Conservation (phyloP, 257 asterid species). For the Fraxinus quadrangulata region DNA sequence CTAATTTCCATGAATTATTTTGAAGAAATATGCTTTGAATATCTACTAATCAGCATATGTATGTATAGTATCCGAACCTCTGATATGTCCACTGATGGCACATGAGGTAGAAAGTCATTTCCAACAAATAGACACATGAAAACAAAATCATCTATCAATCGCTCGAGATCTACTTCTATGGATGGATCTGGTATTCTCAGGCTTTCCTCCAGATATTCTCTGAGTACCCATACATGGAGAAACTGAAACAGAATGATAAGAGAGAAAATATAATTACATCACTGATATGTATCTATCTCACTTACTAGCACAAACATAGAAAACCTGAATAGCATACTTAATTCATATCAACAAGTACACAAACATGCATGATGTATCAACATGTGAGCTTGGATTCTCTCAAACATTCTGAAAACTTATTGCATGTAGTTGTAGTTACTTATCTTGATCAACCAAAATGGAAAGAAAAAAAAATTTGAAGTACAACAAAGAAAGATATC, state of each 20-base stretch:
- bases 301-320: constrained; percentile 8
- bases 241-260: constrained; percentile 39
- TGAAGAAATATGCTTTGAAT: constrained; percentile 12
- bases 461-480: not conserved
- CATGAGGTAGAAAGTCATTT: constrained; percentile 71
- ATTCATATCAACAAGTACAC: not conserved
- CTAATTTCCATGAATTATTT: not conserved
- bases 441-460: not conserved
- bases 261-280: not conserved
- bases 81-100: constrained; percentile 62
- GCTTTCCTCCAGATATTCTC: constrained; percentile 53
- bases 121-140: constrained; percentile 69
- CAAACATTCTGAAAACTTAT: not conserved
- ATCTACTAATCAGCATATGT: constrained; percentile 14
- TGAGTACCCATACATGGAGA: constrained; percentile 59
- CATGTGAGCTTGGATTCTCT: not conserved
- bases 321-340: not conserved
- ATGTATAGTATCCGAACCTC: constrained; percentile 50
- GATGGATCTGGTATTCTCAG: constrained; percentile 45
- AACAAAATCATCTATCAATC: constrained; percentile 64
- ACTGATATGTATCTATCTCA: not conserved
- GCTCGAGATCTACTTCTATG: constrained; percentile 46
- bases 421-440: not conserved
- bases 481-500: not conserved
- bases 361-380: not conserved